phyloP scores from a whole-genome alignment of 495 filamentous ascomycete genomes.

The Aspergillus campestris region DNA sequence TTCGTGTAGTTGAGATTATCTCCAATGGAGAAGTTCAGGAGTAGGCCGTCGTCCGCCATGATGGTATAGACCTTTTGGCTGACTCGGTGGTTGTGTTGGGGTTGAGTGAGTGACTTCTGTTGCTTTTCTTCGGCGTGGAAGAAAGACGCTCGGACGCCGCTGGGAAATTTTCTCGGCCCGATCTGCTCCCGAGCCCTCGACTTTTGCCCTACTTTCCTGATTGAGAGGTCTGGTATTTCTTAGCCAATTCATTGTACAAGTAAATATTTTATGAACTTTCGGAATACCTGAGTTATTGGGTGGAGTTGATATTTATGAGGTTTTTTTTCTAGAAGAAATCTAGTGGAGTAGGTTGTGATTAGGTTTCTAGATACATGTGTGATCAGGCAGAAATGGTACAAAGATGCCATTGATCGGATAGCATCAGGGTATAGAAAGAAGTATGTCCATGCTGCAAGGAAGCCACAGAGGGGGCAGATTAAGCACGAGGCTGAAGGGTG shows the following conservation, averaged over 20 bases:
- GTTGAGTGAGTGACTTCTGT: slow-evolving; percentile 4
- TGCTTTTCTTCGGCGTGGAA: slow-evolving; percentile 18
- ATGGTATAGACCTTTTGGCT: slow-evolving; percentile 22
- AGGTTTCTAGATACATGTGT: too few relatives aligned
- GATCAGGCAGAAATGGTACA: too few relatives aligned
- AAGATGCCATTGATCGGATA: too few relatives aligned
- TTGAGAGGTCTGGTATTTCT: slow-evolving; percentile 4
- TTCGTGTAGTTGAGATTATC: slow-evolving; percentile 45
- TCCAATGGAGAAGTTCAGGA: slow-evolving; percentile 79
- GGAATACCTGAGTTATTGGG: too few relatives aligned
- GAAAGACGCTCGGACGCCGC: slow-evolving; percentile 11
- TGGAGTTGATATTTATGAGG: too few relatives aligned
- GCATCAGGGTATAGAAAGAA: too few relatives aligned
- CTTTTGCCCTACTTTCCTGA: slow-evolving; percentile 32
- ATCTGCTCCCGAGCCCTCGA: slow-evolving; percentile 19
- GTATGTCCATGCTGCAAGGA: background rate
- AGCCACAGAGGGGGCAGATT: background rate
- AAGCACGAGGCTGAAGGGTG: slow-evolving; percentile 48
- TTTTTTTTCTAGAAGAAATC: too few relatives aligned
- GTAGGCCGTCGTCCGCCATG: slow-evolving; percentile 89
- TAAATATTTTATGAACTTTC: slow-evolving; percentile 4
- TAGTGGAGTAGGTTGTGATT: too few relatives aligned
- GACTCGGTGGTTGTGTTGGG: background rate
- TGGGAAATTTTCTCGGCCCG: slow-evolving; percentile 33
- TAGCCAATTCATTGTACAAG: background rate